Conservation (phyloP, 164 flowering plant species). For the Liriodendron chinense region DNA sequence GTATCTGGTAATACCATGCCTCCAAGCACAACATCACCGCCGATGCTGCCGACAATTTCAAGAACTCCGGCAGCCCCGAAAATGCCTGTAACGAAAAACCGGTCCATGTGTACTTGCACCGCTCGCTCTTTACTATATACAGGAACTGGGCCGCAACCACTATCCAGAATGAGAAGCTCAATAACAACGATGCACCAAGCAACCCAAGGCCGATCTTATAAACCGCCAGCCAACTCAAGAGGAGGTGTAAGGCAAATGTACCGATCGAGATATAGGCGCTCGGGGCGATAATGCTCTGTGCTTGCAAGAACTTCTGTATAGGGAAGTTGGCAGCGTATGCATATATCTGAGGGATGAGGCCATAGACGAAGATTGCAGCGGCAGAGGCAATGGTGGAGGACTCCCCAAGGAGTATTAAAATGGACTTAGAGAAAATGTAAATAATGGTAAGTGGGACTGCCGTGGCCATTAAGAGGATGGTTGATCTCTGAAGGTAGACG, state of each 20-base stretch:
- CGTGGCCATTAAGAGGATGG: slow-evolving; percentile 10
- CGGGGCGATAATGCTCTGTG: slow-evolving; percentile 44
- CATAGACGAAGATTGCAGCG: slow-evolving; percentile 54
- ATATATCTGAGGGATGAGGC: slow-evolving; percentile 68
- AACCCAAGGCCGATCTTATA: slow-evolving; percentile 31
- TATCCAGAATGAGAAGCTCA: slow-evolving; percentile 50
- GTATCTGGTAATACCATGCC: slow-evolving; percentile 63
- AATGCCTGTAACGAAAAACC: slow-evolving; percentile 44
- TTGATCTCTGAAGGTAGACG: slow-evolving; percentile 22
- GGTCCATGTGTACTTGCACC: slow-evolving; percentile 44
- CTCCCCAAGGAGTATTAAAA: slow-evolving; percentile 52
- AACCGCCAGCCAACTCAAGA: slow-evolving; percentile 38
- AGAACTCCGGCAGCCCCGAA: slow-evolving; percentile 46
- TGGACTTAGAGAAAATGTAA: slow-evolving; percentile 43
- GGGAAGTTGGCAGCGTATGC: slow-evolving; percentile 74
- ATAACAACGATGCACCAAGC: slow-evolving; percentile 10
- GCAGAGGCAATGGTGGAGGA: slow-evolving; percentile 41
- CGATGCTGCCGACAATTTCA: slow-evolving; percentile 56
- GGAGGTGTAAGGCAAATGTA: slow-evolving; percentile 32
- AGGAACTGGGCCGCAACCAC: slow-evolving; percentile 43
- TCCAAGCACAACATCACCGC: slow-evolving; percentile 75
- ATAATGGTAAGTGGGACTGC: slow-evolving; percentile 36
- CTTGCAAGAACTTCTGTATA: slow-evolving; percentile 53
- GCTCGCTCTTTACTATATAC: slow-evolving; percentile 31
- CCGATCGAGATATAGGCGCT: slow-evolving; percentile 46